Base-by-base conservation (phyloP, 2,329 filamentous ascomycete species). In the Coniochaeta sp. region DNA sequence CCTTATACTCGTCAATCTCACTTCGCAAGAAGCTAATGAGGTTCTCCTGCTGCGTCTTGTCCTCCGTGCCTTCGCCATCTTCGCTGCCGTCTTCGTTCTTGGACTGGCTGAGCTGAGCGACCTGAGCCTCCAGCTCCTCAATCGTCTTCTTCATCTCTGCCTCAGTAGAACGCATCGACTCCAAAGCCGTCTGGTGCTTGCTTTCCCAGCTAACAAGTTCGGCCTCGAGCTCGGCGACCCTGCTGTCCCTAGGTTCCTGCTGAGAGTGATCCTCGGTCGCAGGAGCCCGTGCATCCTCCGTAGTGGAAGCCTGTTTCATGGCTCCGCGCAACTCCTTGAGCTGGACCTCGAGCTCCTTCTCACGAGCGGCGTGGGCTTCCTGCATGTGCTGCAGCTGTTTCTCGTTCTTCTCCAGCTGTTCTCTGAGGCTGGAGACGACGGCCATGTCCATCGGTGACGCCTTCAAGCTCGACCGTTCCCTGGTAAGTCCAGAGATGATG, bases 401-500 rank as follows among this genome's bases (percentile, higher is more conserved):
- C 73, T 98, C 93, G 66, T 89, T 96, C 72, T 91, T 87, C 69
- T 93, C 85, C 5, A 99, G 83, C 73, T 97, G 92, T 63, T 96
- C 90, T 61, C 90, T 89, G 77, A 99, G 85, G 17, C 88, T 89
- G 4, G 91, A 89, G 34, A 98, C 88, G 64, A 97, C 87, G 0
- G 91, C 93, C 71, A 97, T 96, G 70, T 99, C 95, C 70, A 96
- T 88, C 8, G 92, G 89, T 26, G 89, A 89, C 2, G 72, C 83
- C 71, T 93, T 91, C 76, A 97, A 82, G 75, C 92, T 97, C 3
- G 91, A 93, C 61, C 96, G 83, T 74, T 99, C 96, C 59, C 95
- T 88, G 3, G 95, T 96, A 64, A 99, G 80, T 7, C 95, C 95
- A 32, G 91, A 91, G 67, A 99, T 98, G 70, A 99, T 93, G 32